Conservation (phyloP, 2,329 filamentous ascomycete species). For the Sodiomyces alkalinus region DNA sequence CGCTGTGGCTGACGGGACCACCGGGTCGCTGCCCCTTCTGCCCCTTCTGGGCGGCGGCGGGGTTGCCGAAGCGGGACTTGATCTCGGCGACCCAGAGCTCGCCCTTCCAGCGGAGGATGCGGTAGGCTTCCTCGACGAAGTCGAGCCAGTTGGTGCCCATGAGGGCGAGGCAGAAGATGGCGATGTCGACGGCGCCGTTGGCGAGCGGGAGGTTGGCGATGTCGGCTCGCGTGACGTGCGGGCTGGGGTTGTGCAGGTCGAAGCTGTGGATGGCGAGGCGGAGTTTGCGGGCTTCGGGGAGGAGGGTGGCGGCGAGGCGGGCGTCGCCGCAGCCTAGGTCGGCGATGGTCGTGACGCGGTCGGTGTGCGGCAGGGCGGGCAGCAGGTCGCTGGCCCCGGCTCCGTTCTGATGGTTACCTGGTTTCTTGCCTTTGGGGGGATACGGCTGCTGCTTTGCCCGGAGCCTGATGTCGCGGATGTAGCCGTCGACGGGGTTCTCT, state of each 20-base stretch:
- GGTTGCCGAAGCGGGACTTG: conserved; percentile 68
- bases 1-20: conserved; percentile 45
- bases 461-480: conserved; percentile 54
- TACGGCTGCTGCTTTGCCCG: conserved; percentile 36
- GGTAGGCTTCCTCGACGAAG: conserved; percentile 91
- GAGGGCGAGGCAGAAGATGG: conserved; percentile 87
- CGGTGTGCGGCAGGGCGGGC: conserved; percentile 52
- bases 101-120: conserved; percentile 80
- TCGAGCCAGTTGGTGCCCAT: conserved; percentile 99
- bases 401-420: no score
- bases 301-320: conserved; percentile 56
- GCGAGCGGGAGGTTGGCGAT: conserved; percentile 68
- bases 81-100: conserved; percentile 97
- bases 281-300: conserved; percentile 46
- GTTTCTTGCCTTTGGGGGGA: no score
- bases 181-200: conserved; percentile 66
- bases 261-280: conserved; percentile 67
- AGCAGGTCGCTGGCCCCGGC: conserved; percentile 13
- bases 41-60: conserved; percentile 6
- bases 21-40: conserved; percentile 10
- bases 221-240: conserved; percentile 74
- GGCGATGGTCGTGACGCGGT: conserved; percentile 53
- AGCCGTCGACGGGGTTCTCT: conserved; percentile 85
- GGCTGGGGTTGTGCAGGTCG: conserved; percentile 66
- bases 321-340: conserved; percentile 93